phyloP scores from a whole-genome alignment of 2,329 filamentous ascomycete species.

The Fusarium sp. region DNA sequence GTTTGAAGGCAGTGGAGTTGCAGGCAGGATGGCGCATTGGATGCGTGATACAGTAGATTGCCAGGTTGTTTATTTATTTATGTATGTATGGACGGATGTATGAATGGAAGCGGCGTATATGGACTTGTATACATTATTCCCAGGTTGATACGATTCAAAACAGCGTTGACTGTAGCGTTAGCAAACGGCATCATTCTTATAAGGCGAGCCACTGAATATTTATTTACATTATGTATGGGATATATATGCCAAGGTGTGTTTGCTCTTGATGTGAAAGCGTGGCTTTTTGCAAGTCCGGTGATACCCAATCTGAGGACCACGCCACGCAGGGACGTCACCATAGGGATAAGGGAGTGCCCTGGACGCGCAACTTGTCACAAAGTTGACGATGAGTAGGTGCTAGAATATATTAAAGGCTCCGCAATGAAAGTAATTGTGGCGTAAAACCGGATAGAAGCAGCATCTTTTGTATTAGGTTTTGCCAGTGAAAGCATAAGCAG shows the following conservation, averaged over 20 bases:
- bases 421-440: neutral
- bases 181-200: neutral
- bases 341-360: neutral
- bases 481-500: neutral
- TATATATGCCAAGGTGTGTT: neutral
- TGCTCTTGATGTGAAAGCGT: neutral
- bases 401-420: neutral
- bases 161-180: neutral
- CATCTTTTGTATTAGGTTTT: neutral
- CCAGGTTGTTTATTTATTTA: neutral
- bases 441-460: too few relatives aligned
- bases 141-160: neutral
- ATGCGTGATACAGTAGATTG: conserved; percentile 17
- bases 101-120: conserved; percentile 22
- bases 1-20: conserved; percentile 26
- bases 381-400: neutral
- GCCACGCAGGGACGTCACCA: conserved; percentile 24
- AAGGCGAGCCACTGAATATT: neutral
- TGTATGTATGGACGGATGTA: neutral
- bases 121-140: conserved; percentile 18
- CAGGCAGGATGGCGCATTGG: conserved; percentile 24
- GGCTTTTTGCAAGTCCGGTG: neutral
- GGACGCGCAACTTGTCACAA: conserved; percentile 20
- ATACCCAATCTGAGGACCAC: conserved; percentile 5
- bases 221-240: neutral